Evolutionary conservation across 495 filamentous ascomycete genomes (phyloP).

Genomic region (Aspergillus steynii): DNA sequence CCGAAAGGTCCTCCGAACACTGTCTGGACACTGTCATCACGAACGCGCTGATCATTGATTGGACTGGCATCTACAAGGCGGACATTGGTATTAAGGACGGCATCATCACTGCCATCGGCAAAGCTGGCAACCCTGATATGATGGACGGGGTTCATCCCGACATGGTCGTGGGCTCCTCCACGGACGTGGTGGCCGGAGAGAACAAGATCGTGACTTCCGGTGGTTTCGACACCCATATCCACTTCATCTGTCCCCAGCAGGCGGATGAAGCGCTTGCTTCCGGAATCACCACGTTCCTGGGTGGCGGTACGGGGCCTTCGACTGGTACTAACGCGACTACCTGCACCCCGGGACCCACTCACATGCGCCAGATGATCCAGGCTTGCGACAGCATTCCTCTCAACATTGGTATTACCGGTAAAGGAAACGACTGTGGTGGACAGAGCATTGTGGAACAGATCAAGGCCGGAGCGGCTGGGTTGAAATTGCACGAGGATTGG

Average conservation of each 20-base stretch:
- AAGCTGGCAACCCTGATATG: slow-evolving; percentile 94
- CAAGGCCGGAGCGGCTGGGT: slow-evolving; percentile 78
- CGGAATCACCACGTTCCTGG: slow-evolving; percentile 89
- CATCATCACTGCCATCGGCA: slow-evolving; percentile 86
- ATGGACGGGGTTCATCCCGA: slow-evolving; percentile 84
- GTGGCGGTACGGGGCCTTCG: slow-evolving; percentile 92
- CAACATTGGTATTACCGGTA: slow-evolving; percentile 93
- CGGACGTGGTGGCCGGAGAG: slow-evolving; percentile 95
- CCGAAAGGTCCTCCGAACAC: slow-evolving; percentile 67
- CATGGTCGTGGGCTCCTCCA: slow-evolving; percentile 85
- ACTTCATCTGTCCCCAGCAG: slow-evolving; percentile 97
- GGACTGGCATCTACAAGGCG: slow-evolving; percentile 92
- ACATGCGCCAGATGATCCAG: slow-evolving; percentile 91
- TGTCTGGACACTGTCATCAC: slow-evolving; percentile 86
- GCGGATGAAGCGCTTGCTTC: slow-evolving; percentile 81
- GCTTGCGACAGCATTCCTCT: slow-evolving; percentile 84
- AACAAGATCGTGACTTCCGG: slow-evolving; percentile 92
- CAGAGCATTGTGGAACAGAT: slow-evolving; percentile 77
- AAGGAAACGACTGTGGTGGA: slow-evolving; percentile 86
- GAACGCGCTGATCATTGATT: slow-evolving; percentile 91
- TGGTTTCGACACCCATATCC: slow-evolving; percentile 90
- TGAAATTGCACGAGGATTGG: slow-evolving; percentile 99
- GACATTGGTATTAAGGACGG: slow-evolving; percentile 95
- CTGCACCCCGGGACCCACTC: slow-evolving; percentile 83
- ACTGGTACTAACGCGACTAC: slow-evolving; percentile 96